Evolutionary conservation across 371 early-diverging fungal genomes (phyloP).

Genomic region (Apophysomyces ossiformis): DNA sequence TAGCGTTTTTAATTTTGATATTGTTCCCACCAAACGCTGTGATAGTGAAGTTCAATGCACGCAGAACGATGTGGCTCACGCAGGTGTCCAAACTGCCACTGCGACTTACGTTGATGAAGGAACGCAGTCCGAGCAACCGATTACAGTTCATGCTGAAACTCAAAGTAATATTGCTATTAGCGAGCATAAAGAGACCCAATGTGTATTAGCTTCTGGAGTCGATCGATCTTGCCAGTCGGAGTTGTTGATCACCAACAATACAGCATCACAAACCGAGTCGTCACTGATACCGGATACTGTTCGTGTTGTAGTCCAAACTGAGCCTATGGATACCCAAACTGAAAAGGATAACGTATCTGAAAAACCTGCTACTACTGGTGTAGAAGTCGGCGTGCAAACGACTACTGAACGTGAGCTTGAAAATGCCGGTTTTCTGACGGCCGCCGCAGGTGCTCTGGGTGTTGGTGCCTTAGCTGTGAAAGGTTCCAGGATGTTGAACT

Average conservation of each 20-base stretch:
- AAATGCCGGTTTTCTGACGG: conserved; percentile 11
- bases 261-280: neutral
- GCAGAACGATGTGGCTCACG: neutral
- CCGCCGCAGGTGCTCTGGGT: conserved; percentile 19
- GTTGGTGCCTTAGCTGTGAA: conserved; percentile 19
- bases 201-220: conserved; percentile 11
- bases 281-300: neutral
- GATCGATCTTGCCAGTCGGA: conserved; percentile 20
- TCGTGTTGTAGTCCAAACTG: neutral
- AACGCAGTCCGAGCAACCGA: neutral
- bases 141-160: neutral
- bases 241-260: neutral
- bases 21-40: conserved; percentile 12
- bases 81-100: neutral
- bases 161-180: neutral
- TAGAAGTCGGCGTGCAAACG: conserved; percentile 1
- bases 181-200: conserved; percentile 19
- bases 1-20: neutral
- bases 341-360: neutral
- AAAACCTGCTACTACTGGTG: neutral
- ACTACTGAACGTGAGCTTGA: neutral
- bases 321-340: neutral
- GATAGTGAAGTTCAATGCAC: conserved; percentile 20
- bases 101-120: neutral
- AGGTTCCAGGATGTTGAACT: neutral